Base-by-base conservation (phyloP, 257 asterid genomes). In the Solanum virginianum region DNA sequence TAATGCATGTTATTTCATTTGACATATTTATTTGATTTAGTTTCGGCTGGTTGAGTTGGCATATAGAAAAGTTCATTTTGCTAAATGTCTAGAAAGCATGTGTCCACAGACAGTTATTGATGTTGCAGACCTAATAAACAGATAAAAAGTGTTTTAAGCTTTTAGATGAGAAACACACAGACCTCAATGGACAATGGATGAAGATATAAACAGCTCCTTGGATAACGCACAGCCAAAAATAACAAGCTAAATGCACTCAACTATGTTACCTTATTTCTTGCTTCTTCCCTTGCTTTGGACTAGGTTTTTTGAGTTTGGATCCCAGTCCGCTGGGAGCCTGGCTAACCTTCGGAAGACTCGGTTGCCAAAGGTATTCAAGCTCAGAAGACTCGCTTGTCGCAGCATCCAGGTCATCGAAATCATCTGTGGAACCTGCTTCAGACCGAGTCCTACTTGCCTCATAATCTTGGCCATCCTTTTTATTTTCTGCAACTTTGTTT, bases 371-470 rank as follows among this genome's bases (percentile, higher is more conserved):
- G 86, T 88, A 89, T 43, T 95, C 98, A 4, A 86, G 81, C 89
- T 96, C 98, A 15, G 97, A 94, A 71, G 97, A 89, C 84, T 93
- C 95, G 57, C 97, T 93, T n/a, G 93, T 93, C 57, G 90, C 92
- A 57, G 88, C 90, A 81, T 93, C 97, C 71, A 86, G 71, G 57
- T 91, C 93, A 71, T 93, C 94, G 5, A 88, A 85, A 79, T 91
- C 94, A 86, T 89, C 93, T 2, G 60, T 36, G 15, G 77, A 70
- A 68, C 59, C 87, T 43, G 66, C 65, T 70, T 82, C 88, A 66
- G 82, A 71, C 69, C 66, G 82, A 63, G 62, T 53, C 54, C 82
- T 87, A 62, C 82, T 77, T 51, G 59, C 85, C 81, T 89, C 89
- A 8, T 85, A 84, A n/a, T 92, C 94, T 32, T 91, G 87, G 88